A percentile compares a stretch with the other conserved stretches of the same genome.
phyloP scores from a whole-genome alignment of 306 rosid genomes.

The Glycine soja region DNA sequence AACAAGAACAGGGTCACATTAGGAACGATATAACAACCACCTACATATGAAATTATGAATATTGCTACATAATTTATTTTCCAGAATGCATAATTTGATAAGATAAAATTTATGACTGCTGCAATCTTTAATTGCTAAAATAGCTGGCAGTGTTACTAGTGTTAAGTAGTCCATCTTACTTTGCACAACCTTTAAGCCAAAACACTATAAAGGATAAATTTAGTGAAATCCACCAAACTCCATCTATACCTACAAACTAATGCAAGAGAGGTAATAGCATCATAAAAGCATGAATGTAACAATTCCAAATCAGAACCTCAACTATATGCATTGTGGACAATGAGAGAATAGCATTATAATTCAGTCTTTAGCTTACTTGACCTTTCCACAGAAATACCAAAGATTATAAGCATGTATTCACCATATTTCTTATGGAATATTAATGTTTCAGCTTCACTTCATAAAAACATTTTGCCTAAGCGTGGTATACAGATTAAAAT shows the following conservation, averaged over 20 bases:
- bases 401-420: not conserved
- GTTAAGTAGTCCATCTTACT: too few relatives aligned
- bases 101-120: too few relatives aligned
- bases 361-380: not conserved
- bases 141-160: not conserved
- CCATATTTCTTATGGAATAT: conserved; percentile 6
- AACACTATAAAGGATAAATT: not conserved
- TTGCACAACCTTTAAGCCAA: too few relatives aligned
- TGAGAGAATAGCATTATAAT: conserved; percentile 9
- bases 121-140: not conserved
- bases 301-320: conserved; percentile 17
- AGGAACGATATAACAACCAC: not conserved
- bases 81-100: too few relatives aligned
- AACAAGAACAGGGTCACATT: conserved; percentile 28
- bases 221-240: conserved; percentile 20
- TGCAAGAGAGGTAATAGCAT: not conserved
- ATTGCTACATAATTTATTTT: not conserved
- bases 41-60: not conserved
- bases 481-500: too few relatives aligned
- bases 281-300: conserved; percentile 8
- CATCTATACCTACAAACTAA: not conserved
- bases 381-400: not conserved
- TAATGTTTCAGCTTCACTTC: not conserved
- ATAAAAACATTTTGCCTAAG: not conserved
- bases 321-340: not conserved